Evolutionary conservation across 768 basidiomycete genomes (phyloP), one percentile per base, ranked within the genome.

Genomic region (Naganishia vishniacii): DNA sequence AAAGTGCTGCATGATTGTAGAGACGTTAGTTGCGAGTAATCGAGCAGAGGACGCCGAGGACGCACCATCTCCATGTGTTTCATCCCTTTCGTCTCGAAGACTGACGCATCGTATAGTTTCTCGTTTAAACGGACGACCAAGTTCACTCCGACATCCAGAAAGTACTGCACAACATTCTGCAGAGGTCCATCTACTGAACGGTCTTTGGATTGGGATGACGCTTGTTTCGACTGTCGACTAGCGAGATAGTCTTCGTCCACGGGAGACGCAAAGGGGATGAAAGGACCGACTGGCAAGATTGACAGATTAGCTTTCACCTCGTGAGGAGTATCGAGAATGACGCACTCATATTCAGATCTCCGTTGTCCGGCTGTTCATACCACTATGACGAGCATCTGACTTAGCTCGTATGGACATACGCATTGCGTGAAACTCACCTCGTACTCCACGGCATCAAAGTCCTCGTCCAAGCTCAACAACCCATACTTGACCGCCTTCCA

Each of bases 81-180:
- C 72, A 94, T 88, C 12, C 90, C 91, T 48, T 84, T 85, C 70
- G 89, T 88, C 71, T 86, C 74, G 79, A 95, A 97, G 12, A 87
- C 82, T 60, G 81, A 79, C 62, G 84, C 82, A 76, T 94, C 91
- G 77, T 93, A 99, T 20, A 98, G 81, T 69, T 90, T 84, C 65
- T 92, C 92, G 76, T 99, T 99, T 31, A 97, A 79, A 64, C 95
- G 88, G 62, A 99, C 86, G 48, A 99, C 92, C 26, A 94, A 81
- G 77, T 89, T 91, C 75, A 99, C 83, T 61, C 86, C 84, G 65
- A 85, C 84, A 72, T 87, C 86, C 77, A 89, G 86, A 73, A 98
- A 99, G 73, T 94, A 91, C 48, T 94, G 87, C 61, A 99, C 80
- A 70, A 93, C 95, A 73, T 93, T 95, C 67, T 84, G 82, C 75